Conservation (phyloP, 129 eudicot species). For the Tanacetum coccineum region DNA sequence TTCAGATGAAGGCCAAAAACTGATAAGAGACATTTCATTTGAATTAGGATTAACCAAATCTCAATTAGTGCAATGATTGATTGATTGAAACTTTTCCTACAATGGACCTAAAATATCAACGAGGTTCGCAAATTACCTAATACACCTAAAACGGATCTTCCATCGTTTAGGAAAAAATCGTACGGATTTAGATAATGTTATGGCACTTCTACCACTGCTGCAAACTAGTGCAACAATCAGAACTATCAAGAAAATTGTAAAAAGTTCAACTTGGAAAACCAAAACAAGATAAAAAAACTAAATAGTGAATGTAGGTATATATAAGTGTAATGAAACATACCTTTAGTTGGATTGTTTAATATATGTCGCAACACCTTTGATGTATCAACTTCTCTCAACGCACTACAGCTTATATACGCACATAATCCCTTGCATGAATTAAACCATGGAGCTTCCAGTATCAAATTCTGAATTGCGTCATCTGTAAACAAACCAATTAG, state of each 20-base stretch:
- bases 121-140: too few species aligned
- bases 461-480: conserved; percentile 58
- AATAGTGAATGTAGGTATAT: background rate
- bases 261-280: background rate
- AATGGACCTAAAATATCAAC: background rate
- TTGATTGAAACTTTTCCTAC: background rate
- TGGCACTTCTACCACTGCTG: background rate
- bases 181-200: background rate
- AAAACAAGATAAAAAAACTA: background rate
- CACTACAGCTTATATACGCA: conserved; percentile 84
- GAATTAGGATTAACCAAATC: background rate
- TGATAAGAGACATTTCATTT: background rate
- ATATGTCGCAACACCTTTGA: conserved; percentile 52
- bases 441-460: conserved; percentile 97
- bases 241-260: background rate
- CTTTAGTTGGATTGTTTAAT: conserved; percentile 50
- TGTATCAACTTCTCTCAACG: conserved; percentile 88
- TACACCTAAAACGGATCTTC: too few species aligned
- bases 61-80: background rate
- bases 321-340: conserved; percentile 21
- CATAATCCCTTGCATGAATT: conserved; percentile 77
- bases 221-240: too few species aligned
- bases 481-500: conserved; percentile 33
- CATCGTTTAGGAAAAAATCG: background rate
- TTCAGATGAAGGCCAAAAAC: background rate